Evolutionary conservation across 768 basidiomycete genomes (phyloP).

Genomic region (Leccinum subgranulosum): DNA sequence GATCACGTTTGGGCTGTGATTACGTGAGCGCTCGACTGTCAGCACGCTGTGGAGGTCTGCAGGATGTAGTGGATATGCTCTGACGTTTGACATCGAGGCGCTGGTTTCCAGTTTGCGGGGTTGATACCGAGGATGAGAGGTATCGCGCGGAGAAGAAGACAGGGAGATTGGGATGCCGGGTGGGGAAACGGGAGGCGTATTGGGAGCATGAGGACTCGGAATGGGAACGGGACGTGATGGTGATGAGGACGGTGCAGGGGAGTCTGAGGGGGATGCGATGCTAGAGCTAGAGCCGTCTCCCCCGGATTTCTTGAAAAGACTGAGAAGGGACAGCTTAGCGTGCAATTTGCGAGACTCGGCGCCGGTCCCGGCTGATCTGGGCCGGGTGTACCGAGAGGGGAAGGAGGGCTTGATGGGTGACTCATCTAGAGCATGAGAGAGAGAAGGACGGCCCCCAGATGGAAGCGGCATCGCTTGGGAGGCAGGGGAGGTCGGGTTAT

Average conservation of each 20-base stretch:
- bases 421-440: constrained; percentile 51
- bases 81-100: constrained; percentile 19
- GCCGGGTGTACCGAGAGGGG: constrained; percentile 44
- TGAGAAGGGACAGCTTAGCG: constrained; percentile 72
- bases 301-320: constrained; percentile 64
- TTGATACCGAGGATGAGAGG: constrained; percentile 13
- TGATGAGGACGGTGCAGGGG: constrained; percentile 25
- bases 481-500: not conserved
- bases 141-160: constrained; percentile 32
- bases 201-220: constrained; percentile 15
- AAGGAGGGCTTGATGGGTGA: constrained; percentile 32
- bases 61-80: constrained; percentile 38
- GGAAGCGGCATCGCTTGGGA: constrained; percentile 21
- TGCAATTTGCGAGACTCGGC: constrained; percentile 56
- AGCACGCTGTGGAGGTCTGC: constrained; percentile 49
- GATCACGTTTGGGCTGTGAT: constrained; percentile 30
- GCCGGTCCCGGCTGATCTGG: constrained; percentile 70
- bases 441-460: constrained; percentile 60
- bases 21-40: constrained; percentile 32
- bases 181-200: constrained; percentile 29
- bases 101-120: constrained; percentile 25
- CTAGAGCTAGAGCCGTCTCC: constrained; percentile 37
- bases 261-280: constrained; percentile 32
- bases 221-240: constrained; percentile 27
- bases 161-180: constrained; percentile 18